Conservation (phyloP, 2,329 filamentous ascomycete genomes). For the Diaporthe citriasiana region DNA sequence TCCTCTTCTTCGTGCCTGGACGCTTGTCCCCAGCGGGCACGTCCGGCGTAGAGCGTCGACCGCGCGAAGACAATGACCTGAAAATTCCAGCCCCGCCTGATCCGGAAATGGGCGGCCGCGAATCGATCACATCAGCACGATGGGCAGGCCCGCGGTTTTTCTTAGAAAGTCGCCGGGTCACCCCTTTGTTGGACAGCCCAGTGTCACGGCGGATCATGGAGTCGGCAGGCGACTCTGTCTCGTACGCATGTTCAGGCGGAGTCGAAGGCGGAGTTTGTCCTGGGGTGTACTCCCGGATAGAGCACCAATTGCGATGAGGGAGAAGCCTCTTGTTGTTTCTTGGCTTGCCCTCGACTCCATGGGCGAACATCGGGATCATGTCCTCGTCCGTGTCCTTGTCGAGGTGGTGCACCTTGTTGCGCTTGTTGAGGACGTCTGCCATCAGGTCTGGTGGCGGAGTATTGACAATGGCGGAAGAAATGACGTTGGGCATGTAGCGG, state of each 20-base stretch:
- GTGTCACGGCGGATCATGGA: slow-evolving; percentile 52
- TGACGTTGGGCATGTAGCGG: slow-evolving; percentile 95
- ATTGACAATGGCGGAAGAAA: slow-evolving; percentile 95
- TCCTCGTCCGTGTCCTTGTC: slow-evolving; percentile 88
- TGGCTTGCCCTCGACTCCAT: slow-evolving; percentile 89
- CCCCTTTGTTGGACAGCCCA: slow-evolving; percentile 48
- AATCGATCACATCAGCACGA: slow-evolving; percentile 58
- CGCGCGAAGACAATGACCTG: slow-evolving; percentile 59
- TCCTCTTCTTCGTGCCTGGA: slow-evolving; percentile 63
- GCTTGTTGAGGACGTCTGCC: slow-evolving; percentile 92
- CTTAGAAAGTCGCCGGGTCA: slow-evolving; percentile 63
- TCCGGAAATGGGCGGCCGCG: slow-evolving; percentile 65
- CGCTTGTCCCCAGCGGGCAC: slow-evolving; percentile 54
- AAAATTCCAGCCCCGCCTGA: slow-evolving; percentile 57
- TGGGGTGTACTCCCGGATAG: slow-evolving; percentile 87
- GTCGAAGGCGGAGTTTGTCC: slow-evolving; percentile 79
- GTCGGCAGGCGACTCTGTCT: slow-evolving; percentile 55
- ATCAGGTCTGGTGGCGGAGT: slow-evolving; percentile 88
- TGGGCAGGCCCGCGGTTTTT: slow-evolving; percentile 50
- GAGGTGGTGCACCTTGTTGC: slow-evolving; percentile 85
- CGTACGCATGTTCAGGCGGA: slow-evolving; percentile 67
- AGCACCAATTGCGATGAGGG: slow-evolving; percentile 95
- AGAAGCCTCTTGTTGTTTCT: slow-evolving; percentile 93
- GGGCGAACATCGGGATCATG: slow-evolving; percentile 93
- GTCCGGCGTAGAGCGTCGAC: slow-evolving; percentile 46